Evolutionary conservation across 2,329 filamentous ascomycete species (phyloP).

Genomic region (Phaeomoniella chlamydospora): DNA sequence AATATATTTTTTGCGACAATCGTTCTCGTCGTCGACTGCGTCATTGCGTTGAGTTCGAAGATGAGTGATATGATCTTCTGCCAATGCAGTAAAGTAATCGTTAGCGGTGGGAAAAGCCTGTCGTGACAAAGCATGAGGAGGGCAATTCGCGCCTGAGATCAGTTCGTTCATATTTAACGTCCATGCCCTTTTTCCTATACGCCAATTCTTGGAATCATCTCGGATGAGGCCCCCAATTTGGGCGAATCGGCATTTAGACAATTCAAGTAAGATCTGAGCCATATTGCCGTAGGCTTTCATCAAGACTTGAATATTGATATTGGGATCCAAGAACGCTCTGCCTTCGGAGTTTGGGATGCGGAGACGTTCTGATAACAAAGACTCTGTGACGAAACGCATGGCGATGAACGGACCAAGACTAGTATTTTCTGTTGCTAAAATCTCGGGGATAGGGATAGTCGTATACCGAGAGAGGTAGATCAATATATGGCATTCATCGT

Average conservation of each 20-base stretch:
- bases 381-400: slow-evolving; percentile 14
- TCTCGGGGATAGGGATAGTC: slow-evolving; percentile 12
- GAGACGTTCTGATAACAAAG: slow-evolving; percentile 10
- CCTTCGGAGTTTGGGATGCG: slow-evolving; percentile 7
- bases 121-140: slow-evolving; percentile 8
- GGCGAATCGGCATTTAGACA: slow-evolving; percentile 12
- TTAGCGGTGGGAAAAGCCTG: slow-evolving; percentile 11
- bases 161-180: slow-evolving; percentile 15
- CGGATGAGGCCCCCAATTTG: slow-evolving; percentile 12
- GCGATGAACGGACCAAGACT: slow-evolving; percentile 13
- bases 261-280: slow-evolving; percentile 13
- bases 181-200: slow-evolving; percentile 6
- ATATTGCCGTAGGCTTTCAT: slow-evolving; percentile 12
- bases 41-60: slow-evolving; percentile 15
- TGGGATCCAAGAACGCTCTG: slow-evolving; percentile 7
- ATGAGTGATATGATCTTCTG: slow-evolving; percentile 13
- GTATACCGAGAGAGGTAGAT: slow-evolving; percentile 13
- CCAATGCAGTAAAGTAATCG: slow-evolving; percentile 16
- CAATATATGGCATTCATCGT: slow-evolving; percentile 14
- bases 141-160: slow-evolving; percentile 11
- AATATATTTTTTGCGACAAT: slow-evolving; percentile 20
- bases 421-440: slow-evolving; percentile 11
- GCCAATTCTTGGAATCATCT: slow-evolving; percentile 3
- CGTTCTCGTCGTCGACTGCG: slow-evolving; percentile 17
- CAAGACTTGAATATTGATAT: slow-evolving; percentile 8